Conservation (phyloP, 768 basidiomycete genomes). For the Russula dissimulans region DNA sequence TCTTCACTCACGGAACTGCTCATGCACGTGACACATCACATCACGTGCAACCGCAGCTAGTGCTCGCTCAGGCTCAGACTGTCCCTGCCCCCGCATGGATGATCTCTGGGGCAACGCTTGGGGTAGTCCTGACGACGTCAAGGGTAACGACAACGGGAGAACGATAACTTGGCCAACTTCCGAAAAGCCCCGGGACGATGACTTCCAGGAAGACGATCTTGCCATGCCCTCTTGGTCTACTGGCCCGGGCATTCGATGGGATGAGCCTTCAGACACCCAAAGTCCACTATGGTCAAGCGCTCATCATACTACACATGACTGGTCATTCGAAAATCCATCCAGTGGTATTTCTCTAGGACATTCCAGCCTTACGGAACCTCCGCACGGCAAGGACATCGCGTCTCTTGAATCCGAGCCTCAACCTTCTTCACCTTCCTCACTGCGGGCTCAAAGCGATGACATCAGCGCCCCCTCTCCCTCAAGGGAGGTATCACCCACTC, state of each 20-base stretch:
- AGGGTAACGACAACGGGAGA: neutral
- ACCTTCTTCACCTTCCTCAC: neutral
- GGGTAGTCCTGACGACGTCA: conserved; percentile 35
- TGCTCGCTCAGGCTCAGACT: too few species aligned
- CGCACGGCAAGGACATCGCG: neutral
- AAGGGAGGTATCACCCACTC: neutral
- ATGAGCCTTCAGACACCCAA: conserved; percentile 34
- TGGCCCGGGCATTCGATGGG: conserved; percentile 37
- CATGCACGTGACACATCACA: conserved; percentile 1
- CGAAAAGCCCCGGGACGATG: conserved; percentile 16
- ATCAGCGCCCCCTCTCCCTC: neutral
- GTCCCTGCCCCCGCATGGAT: conserved; percentile 40
- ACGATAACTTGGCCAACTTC: neutral
- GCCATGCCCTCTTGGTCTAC: conserved; percentile 50
- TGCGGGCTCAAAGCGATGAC: neutral
- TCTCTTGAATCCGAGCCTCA: neutral
- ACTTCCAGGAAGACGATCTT: conserved; percentile 46
- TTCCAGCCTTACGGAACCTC: neutral
- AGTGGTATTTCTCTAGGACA: conserved; percentile 28
- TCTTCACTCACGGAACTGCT: neutral
- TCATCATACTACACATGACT: conserved; percentile 19
- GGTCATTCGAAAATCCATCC: conserved; percentile 32
- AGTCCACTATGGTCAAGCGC: conserved; percentile 36
- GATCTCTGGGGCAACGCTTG: conserved; percentile 71
- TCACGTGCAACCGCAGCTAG: neutral